Base-by-base conservation (phyloP, 805 yeast genomes). In the Wickerhamiella spandovensis region DNA sequence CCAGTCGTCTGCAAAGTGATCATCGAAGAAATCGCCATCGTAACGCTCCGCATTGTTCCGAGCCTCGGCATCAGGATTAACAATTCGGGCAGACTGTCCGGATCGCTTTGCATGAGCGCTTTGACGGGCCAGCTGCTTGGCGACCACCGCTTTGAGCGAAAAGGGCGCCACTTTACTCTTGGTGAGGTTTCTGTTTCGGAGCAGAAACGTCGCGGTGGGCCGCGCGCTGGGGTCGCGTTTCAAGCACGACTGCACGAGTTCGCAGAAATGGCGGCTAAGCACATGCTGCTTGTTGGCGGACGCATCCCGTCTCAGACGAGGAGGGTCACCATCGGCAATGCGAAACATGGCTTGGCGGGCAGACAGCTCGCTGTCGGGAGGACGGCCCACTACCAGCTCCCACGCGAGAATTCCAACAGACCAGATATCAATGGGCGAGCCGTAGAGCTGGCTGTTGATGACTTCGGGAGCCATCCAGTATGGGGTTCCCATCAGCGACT, bases 391-490 rank as follows among this genome's bases (percentile, higher is more conserved):
- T 1, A 84, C 73, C 46, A 92, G 69, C 66, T 92, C 98, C 59
- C 85, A 83, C 1, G 85, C 79, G 0, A 97, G 89, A 48, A 92
- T 90, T 0, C 98, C 98, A 21, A 88, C 70, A 0, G 96, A 87
- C 98, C 98, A 92, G 48, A 92, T 84, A 62, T 92, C 98, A 1
- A 88, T 95, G 60, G 83, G 84, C 54, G 81, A 84, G 61, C 84
- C 75, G 64, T 92, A 88, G 0, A 92, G 95, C 9, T 67, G 64
- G 44, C 65, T 59, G 61, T 74, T 63, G 43, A 92, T 83, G n/a
- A 90, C 84, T 64, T 92, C 98, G 0, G 98, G 98, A 0, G 98
- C 98, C 97, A 90, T 89, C 97, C 97, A 89, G 65, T 78, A 86
- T 13, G 97, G 96, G 0, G 97, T 88, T 1, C 97, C 97, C 48